Conservation (phyloP, 306 rosid genomes). For the Castanea mollissima region DNA sequence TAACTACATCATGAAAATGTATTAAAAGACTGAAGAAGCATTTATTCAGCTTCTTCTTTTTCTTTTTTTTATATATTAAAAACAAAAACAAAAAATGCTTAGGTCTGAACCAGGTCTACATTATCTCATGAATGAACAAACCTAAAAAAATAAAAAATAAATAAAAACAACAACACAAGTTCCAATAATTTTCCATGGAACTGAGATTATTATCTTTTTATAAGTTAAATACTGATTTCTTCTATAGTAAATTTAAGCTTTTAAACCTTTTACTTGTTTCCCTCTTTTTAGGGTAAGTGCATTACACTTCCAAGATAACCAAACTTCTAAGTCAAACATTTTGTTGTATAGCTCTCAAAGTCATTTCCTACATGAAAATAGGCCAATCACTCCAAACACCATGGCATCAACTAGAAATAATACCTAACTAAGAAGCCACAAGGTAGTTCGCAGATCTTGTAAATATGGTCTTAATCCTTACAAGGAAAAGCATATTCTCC, state of each 20-base stretch:
- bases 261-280: too few species aligned
- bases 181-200: neutral
- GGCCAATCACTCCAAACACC: neutral
- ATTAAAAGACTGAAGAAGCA: too few species aligned
- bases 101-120: neutral
- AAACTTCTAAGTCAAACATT: neutral
- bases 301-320: neutral
- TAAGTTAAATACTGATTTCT: too few species aligned
- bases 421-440: neutral
- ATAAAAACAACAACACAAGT: neutral
- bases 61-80: too few species aligned
- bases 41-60: too few species aligned
- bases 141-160: too few species aligned
- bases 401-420: constrained; percentile 6
- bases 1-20: neutral
- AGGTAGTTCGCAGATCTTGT: constrained; percentile 4
- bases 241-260: too few species aligned
- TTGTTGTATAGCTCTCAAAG: constrained; percentile 6
- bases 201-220: too few species aligned
- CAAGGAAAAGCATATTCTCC: constrained; percentile 1
- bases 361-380: constrained; percentile 1
- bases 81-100: neutral
- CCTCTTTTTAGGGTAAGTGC: neutral
- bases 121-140: neutral
- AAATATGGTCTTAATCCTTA: neutral